phyloP scores from a whole-genome alignment of 768 basidiomycete species.

The Gelatoporia subvermispora region DNA sequence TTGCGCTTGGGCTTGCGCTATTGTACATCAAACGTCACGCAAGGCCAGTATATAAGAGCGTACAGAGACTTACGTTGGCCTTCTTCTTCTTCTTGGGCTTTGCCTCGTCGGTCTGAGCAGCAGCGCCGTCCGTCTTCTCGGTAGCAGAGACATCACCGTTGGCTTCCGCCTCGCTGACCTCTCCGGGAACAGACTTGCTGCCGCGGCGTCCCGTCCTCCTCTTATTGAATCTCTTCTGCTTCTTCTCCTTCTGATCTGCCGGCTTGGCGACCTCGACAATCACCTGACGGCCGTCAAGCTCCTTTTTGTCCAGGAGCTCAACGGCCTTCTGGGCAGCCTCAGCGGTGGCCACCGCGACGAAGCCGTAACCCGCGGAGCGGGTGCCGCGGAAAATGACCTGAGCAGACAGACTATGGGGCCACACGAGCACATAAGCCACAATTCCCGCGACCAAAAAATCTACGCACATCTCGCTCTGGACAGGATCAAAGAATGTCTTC shows the following conservation, averaged over 20 bases:
- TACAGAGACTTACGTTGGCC: conserved; percentile 42
- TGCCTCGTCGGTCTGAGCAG: conserved; percentile 48
- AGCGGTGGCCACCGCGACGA: conserved; percentile 75
- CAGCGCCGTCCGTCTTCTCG: conserved; percentile 45
- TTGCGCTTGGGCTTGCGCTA: conserved; percentile 46
- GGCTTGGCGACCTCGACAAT: conserved; percentile 94
- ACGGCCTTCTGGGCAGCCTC: conserved; percentile 87
- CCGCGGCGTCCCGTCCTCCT: conserved; percentile 84
- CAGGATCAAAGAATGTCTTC: conserved; percentile 88
- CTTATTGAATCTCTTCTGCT: conserved; percentile 66
- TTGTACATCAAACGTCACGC: conserved; percentile 11
- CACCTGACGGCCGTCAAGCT: conserved; percentile 84
- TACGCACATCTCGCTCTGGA: conserved; percentile 83
- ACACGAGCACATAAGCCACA: conserved; percentile 10
- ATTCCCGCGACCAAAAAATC: conserved; percentile 18
- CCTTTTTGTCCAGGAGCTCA: conserved; percentile 78
- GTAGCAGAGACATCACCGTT: conserved; percentile 58
- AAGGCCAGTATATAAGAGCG: conserved; percentile 7
- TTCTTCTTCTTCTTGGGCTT: conserved; percentile 83
- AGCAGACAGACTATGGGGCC: conserved; percentile 58
- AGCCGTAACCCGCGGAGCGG: conserved; percentile 89
- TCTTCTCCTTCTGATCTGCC: conserved; percentile 80
- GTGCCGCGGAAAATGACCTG: conserved; percentile 83
- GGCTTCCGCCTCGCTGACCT: conserved; percentile 87
- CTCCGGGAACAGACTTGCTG: conserved; percentile 80